Conservation (phyloP, 768 basidiomycete species). For the Naganishia kalamii region DNA sequence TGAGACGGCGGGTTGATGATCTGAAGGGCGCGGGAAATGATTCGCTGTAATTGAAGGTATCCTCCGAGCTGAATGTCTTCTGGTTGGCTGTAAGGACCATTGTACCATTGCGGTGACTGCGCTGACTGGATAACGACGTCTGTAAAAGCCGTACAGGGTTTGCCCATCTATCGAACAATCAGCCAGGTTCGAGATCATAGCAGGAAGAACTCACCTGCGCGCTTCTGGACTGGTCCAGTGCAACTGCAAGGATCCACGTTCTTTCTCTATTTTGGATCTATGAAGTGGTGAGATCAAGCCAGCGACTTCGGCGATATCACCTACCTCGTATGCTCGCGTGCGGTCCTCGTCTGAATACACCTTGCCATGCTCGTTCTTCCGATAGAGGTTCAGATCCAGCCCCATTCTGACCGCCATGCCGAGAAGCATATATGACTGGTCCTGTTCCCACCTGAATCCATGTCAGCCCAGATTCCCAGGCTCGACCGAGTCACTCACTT, state of each 20-base stretch:
- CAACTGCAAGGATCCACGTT: conserved; percentile 86
- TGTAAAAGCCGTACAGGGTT: conserved; percentile 84
- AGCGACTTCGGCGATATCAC: not conserved
- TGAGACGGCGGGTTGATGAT: conserved; percentile 72
- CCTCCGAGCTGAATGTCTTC: conserved; percentile 54
- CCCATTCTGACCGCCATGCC: conserved; percentile 93
- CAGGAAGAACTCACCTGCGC: conserved; percentile 55
- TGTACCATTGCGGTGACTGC: conserved; percentile 62
- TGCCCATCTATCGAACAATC: conserved; percentile 64
- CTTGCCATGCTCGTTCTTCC: conserved; percentile 63
- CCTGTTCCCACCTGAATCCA: conserved; percentile 66
- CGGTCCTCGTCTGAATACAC: conserved; percentile 74
- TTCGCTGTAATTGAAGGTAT: conserved; percentile 83
- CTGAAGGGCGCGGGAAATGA: conserved; percentile 80
- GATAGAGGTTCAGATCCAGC: conserved; percentile 89
- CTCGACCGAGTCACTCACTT: conserved; percentile 45
- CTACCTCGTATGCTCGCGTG: conserved; percentile 56
- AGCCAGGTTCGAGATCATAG: conserved; percentile 43
- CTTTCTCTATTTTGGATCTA: conserved; percentile 92
- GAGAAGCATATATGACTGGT: conserved; percentile 81
- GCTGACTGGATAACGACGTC: conserved; percentile 82
- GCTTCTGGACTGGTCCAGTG: conserved; percentile 81
- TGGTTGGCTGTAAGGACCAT: conserved; percentile 49
- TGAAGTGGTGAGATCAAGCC: conserved; percentile 30
- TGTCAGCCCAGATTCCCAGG: not conserved